Base-by-base conservation (phyloP, 345 rosid species). In the Abelmoschus esculentus region DNA sequence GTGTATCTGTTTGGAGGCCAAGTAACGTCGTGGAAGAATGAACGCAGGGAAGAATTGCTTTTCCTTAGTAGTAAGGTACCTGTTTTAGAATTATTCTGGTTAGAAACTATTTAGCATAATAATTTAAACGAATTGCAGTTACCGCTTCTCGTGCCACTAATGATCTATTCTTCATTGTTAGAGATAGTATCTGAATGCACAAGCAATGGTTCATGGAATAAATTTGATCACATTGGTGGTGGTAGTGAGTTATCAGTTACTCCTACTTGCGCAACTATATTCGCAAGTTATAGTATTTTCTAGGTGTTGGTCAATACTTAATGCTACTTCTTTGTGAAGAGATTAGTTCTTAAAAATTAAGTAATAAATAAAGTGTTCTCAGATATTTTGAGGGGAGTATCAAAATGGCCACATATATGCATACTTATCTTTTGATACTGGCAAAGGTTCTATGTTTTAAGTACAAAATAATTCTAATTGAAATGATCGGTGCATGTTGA, bases 1-100 rank as follows among this genome's bases (percentile, higher is more conserved):
- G 85, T 92, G 61, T 92, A 86, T 80, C 75, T 92, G 69, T 83
- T 83, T 70, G 97, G 97, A 49, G 90, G 82, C 44, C 96, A 93
- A 47, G 96, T 93, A 32, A 83, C 84, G 36, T 89, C 98, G 60
- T 93, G 97, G 96, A 93, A 88, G 83, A 88, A 88, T 73, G 91
- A 85, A 71, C 76, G 78, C 13, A 81, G 86, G 34, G 97, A 93
- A 71, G 91, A 93, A 61, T 80, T 93, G 78, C 95, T 93, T 76
- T 86, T 89, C 71, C 73, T 91, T 72, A 89, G 97, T 72, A 86
- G 81, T 75, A 93, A 87, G 96, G 98, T 90, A 73, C 47, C 34
- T 12, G 50, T 72, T 38, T 15, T 61, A 7, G 71, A 68, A 50
- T 32, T 53, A 17, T 53, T 55, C 28, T 60, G 47, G 17, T 17